A percentile compares a stretch with the other conserved stretches of the same genome.
These are phyloP conservation scores for Dendrobium officinale DNA, from an alignment of 106 monocot species.

Conservation along the genomic window DNA sequence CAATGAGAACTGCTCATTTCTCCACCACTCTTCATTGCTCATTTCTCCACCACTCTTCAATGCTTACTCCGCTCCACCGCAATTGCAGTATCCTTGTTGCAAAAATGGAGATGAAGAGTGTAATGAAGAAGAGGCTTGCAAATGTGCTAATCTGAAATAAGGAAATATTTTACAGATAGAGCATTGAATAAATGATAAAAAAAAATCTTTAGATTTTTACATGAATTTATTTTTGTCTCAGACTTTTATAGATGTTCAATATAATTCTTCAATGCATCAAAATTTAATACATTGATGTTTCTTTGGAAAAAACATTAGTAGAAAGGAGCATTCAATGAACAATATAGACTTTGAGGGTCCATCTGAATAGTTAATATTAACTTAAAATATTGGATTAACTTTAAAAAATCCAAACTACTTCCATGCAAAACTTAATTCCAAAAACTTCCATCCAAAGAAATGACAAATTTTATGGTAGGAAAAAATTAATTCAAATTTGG, in stretches of 20 bases:
- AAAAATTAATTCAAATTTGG: too few relatives aligned
- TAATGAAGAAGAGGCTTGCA: conserved; percentile 72
- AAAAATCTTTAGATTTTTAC: too few relatives aligned
- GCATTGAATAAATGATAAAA: not conserved
- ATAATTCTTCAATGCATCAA: too few relatives aligned
- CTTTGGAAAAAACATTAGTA: too few relatives aligned
- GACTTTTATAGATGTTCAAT: too few relatives aligned
- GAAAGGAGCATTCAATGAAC: too few relatives aligned
- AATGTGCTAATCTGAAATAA: conserved; percentile 34
- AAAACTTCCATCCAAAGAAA: not conserved
- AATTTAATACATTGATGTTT: too few relatives aligned
- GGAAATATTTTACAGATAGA: conserved; percentile 6
- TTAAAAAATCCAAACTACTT: too few relatives aligned
- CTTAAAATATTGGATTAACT: too few relatives aligned
- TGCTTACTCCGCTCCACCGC: conserved; percentile 31
- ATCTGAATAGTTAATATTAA: too few relatives aligned
- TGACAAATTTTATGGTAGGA: not conserved
- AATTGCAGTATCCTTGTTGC: conserved; percentile 48
- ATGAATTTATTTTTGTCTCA: too few relatives aligned
- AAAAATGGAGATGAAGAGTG: conserved; percentile 55
- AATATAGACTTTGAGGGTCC: too few relatives aligned
- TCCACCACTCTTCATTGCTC: conserved; percentile 85
- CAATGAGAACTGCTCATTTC: conserved; percentile 78
- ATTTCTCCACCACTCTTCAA: conserved; percentile 84
- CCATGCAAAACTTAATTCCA: not conserved